Base-by-base conservation (phyloP, 208 protist genomes). In the Paratrypanosoma confusum region DNA sequence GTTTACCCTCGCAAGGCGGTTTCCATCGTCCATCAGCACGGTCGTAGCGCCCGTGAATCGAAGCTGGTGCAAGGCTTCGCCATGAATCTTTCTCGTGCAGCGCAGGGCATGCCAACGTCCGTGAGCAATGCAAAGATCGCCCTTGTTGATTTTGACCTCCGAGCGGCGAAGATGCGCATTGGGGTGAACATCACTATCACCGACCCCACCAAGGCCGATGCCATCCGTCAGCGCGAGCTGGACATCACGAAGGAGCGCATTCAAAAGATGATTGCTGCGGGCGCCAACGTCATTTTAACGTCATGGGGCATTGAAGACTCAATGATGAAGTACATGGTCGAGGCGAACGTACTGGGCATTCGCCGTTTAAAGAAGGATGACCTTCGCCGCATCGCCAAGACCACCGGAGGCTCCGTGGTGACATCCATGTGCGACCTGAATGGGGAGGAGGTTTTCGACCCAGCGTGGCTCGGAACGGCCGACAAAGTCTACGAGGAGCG, bases 201-300 rank as follows among this genome's bases (percentile, higher is more conserved):
- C 11, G 97, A 99, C 61, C 96, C 97, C 8, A 77, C 63, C 17
- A 90, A 99, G 75, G 81, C 99, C 0, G 95, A 99, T 70, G 91
- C 65, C 7, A 98, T 99, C 49, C 81, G 87, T 32, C 77, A 94
- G 59, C 68, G 94, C 18, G 98, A 99, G 77, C 60, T 85, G 20
- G 90, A 99, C 57, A 98, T 99, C 27, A 93, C 95, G 8, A 97
- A 97, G 70, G 93, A 98, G 65, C 75, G 92, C 50, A 97, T 99
- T 35, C 66, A 97, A 60, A 92, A 97, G 70, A 96, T 99, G 71
- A 76, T 99, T 16, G 83, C 89, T 4, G 83, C 94, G 3, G 98
- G 97, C 33, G 97, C 97, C 14, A 99, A 99, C 61, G 97, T 99
- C 13, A 93, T 99, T 37, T 75, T 99, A 31, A 99, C 96, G n/a